phyloP scores from a whole-genome alignment of 805 yeast genomes.

The Candida tammaniensis region DNA sequence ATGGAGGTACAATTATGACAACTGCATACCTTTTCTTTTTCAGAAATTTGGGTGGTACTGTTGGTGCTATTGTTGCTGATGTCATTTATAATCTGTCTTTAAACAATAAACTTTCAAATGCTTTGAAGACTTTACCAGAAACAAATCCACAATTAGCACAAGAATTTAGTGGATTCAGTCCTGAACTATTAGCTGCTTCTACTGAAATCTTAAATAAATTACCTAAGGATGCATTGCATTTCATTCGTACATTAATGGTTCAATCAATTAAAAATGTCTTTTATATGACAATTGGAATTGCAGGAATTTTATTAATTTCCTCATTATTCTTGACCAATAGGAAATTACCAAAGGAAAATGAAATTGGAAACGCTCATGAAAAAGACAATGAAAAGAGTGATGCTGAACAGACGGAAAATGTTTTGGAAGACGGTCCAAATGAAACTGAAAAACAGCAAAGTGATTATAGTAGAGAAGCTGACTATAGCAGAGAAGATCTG shows the following conservation, averaged over 20 bases:
- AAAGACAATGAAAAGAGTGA: neutral
- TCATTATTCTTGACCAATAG: constrained; percentile 35
- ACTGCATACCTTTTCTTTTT: constrained; percentile 44
- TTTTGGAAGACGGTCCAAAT: too few relatives aligned
- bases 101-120: constrained; percentile 7
- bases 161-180: constrained; percentile 8
- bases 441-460: too few relatives aligned
- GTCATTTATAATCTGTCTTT: constrained; percentile 10
- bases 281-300: constrained; percentile 37
- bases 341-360: constrained; percentile 18
- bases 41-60: constrained; percentile 46
- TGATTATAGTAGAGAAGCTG: too few relatives aligned
- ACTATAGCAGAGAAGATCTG: too few relatives aligned
- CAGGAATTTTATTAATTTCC: constrained; percentile 25
- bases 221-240: constrained; percentile 20
- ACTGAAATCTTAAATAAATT: constrained; percentile 10
- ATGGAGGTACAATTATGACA: constrained; percentile 49
- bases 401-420: too few relatives aligned
- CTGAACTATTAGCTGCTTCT: constrained; percentile 2
- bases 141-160: constrained; percentile 6
- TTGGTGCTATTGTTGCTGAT: constrained; percentile 28
- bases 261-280: constrained; percentile 37
- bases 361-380: constrained; percentile 1
- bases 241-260: constrained; percentile 30
- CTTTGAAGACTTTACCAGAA: constrained; percentile 9